Conservation (phyloP, 2,329 filamentous ascomycete genomes). For the Arthrocladium fulminans region DNA sequence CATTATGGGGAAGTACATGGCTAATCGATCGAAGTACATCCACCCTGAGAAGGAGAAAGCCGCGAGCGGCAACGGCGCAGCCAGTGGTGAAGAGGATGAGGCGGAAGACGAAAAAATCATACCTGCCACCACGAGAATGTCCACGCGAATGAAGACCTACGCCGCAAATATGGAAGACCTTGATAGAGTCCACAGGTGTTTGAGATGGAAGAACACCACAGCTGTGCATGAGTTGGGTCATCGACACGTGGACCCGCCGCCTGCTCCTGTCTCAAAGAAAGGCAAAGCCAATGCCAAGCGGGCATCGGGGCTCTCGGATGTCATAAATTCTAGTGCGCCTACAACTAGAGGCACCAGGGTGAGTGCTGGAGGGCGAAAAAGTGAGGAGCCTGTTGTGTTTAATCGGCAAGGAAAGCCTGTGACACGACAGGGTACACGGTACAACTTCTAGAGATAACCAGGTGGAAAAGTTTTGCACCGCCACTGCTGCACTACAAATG, state of each 20-base stretch:
- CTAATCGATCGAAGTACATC: slow-evolving; percentile 66
- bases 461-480: too few species aligned
- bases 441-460: slow-evolving; percentile 38
- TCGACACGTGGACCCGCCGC: slow-evolving; percentile 51
- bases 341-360: slow-evolving; percentile 19
- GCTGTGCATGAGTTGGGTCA: slow-evolving; percentile 51
- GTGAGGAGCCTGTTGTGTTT: slow-evolving; percentile 12
- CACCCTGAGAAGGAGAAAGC: slow-evolving; percentile 34
- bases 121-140: slow-evolving; percentile 44
- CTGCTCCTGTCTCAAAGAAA: slow-evolving; percentile 39
- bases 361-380: not conserved
- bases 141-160: slow-evolving; percentile 55
- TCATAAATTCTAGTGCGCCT: not conserved
- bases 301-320: too few species aligned
- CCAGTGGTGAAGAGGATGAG: slow-evolving; percentile 35
- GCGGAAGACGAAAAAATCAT: slow-evolving; percentile 28
- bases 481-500: too few species aligned
- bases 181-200: slow-evolving; percentile 48
- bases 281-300: slow-evolving; percentile 14
- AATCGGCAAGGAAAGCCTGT: slow-evolving; percentile 43
- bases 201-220: slow-evolving; percentile 57
- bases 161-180: slow-evolving; percentile 38
- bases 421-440: slow-evolving; percentile 43
- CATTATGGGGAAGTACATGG: slow-evolving; percentile 70
- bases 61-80: not conserved